Conservation (phyloP, 169 alveolate genomes). For the Plasmodium vinckei region DNA sequence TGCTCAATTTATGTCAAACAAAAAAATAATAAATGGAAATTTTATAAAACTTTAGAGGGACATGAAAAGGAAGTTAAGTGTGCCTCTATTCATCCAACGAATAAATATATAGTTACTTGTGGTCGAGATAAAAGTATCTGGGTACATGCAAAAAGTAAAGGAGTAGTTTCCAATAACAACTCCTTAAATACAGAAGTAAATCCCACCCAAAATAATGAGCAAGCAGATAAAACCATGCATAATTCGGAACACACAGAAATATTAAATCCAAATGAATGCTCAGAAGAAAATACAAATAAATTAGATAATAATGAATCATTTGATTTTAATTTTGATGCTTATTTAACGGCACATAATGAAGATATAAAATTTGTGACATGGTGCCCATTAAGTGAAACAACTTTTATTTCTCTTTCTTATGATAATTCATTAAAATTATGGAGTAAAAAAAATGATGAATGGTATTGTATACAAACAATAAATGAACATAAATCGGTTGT, state of each 20-base stretch:
- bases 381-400: slow-evolving; percentile 75
- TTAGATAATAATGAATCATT: background rate
- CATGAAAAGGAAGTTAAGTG: slow-evolving; percentile 87
- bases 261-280: no score
- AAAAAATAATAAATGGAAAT: slow-evolving; percentile 76
- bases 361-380: slow-evolving; percentile 55
- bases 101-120: slow-evolving; percentile 83
- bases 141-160: slow-evolving; percentile 78
- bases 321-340: slow-evolving; percentile 57
- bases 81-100: slow-evolving; percentile 80
- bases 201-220: no score
- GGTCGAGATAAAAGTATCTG: slow-evolving; percentile 86
- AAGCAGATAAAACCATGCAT: no score
- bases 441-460: slow-evolving; percentile 73
- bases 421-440: slow-evolving; percentile 62
- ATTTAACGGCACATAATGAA: slow-evolving; percentile 63
- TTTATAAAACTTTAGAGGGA: slow-evolving; percentile 80
- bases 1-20: slow-evolving; percentile 56
- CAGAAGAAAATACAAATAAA: background rate
- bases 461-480: slow-evolving; percentile 84
- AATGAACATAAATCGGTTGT: slow-evolving; percentile 81
- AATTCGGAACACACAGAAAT: no score
- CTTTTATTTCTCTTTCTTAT: slow-evolving; percentile 76
- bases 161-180: background rate
- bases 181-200: background rate